Conservation (phyloP, 305 asterid species). For the Fraxinus paxiana region DNA sequence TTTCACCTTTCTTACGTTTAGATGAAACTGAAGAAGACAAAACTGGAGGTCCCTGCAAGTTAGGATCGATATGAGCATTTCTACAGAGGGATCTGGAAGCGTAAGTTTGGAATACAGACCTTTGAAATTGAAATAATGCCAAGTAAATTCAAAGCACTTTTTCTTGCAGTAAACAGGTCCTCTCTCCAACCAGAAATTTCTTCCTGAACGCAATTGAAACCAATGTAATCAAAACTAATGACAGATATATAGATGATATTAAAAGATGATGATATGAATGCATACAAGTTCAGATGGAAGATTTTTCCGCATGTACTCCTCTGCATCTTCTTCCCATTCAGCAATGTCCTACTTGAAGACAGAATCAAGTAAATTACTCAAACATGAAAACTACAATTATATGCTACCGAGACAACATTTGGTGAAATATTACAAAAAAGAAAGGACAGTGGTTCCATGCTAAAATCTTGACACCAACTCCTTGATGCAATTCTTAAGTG, state of each 20-base stretch:
- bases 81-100: constrained; percentile 9
- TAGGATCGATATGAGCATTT: constrained; percentile 2
- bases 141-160: constrained; percentile 47
- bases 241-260: neutral
- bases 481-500: neutral
- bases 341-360: constrained; percentile 26
- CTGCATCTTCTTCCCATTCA: constrained; percentile 49
- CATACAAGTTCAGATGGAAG: constrained; percentile 46
- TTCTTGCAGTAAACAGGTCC: constrained; percentile 45
- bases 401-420: neutral
- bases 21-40: constrained; percentile 31
- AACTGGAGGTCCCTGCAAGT: constrained; percentile 41
- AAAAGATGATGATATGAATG: neutral
- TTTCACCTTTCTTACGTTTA: constrained; percentile 49
- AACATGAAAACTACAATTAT: neutral
- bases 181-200: constrained; percentile 46
- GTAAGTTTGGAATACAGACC: constrained; percentile 20
- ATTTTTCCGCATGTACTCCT: constrained; percentile 45
- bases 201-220: constrained; percentile 27
- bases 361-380: neutral
- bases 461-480: neutral
- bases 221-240: neutral
- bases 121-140: constrained; percentile 38
- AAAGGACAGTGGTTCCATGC: neutral
- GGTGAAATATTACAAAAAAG: neutral